phyloP scores from a whole-genome alignment of 148 eudicot genomes.

The Silene conica region DNA sequence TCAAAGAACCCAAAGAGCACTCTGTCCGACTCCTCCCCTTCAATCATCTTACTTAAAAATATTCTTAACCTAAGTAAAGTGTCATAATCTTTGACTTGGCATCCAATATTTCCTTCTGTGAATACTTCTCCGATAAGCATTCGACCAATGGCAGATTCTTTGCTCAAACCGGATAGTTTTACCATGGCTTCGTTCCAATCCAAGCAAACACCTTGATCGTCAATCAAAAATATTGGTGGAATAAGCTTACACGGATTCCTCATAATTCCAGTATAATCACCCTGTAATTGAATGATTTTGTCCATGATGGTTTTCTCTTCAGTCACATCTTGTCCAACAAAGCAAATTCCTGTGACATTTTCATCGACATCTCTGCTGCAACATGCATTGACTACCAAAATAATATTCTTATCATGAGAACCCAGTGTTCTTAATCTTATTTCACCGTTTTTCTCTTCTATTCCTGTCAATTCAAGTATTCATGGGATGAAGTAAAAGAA shows the following conservation, averaged over 20 bases:
- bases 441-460: slow-evolving; percentile 58
- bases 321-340: slow-evolving; percentile 74
- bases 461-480: slow-evolving; percentile 43
- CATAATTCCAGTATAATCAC: slow-evolving; percentile 66
- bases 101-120: slow-evolving; percentile 51
- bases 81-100: slow-evolving; percentile 69
- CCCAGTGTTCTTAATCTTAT: slow-evolving; percentile 50
- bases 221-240: slow-evolving; percentile 79
- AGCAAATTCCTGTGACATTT: slow-evolving; percentile 64
- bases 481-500: neutral
- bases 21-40: slow-evolving; percentile 52
- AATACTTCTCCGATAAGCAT: slow-evolving; percentile 79
- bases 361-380: slow-evolving; percentile 55
- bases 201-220: slow-evolving; percentile 63
- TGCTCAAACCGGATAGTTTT: slow-evolving; percentile 53
- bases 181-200: slow-evolving; percentile 83
- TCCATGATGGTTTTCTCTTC: slow-evolving; percentile 51
- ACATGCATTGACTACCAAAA: slow-evolving; percentile 60
- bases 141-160: slow-evolving; percentile 51
- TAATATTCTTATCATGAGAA: slow-evolving; percentile 37
- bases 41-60: slow-evolving; percentile 46
- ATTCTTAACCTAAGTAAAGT: slow-evolving; percentile 53
- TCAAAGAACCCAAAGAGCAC: slow-evolving; percentile 56
- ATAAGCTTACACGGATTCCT: slow-evolving; percentile 61
- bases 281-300: slow-evolving; percentile 53